Conservation (phyloP, 805 yeast species). For the Candida nonsorbophila region DNA sequence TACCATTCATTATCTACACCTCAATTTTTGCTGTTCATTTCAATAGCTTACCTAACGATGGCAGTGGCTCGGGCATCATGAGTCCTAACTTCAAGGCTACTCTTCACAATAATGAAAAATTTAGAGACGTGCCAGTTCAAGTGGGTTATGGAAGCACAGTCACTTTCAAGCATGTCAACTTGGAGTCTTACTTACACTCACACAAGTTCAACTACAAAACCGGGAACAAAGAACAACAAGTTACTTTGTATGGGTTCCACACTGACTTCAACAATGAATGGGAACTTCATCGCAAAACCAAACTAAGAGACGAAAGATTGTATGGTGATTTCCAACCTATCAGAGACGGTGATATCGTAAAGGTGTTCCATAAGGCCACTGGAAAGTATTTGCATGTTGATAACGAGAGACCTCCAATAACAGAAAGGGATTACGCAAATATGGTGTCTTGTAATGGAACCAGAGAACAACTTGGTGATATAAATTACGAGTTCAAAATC, state of each 20-base stretch:
- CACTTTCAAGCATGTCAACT: slow-evolving; percentile 60
- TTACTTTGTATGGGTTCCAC: slow-evolving; percentile 61
- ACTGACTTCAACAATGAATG: slow-evolving; percentile 66
- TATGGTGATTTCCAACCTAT: slow-evolving; percentile 29
- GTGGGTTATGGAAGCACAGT: slow-evolving; percentile 70
- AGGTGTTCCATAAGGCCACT: slow-evolving; percentile 67
- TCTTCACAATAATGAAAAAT: slow-evolving; percentile 36
- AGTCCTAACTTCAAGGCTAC: slow-evolving; percentile 64
- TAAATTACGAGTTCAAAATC: slow-evolving; percentile 66
- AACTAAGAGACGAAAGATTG: slow-evolving; percentile 34
- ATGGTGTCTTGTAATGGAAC: slow-evolving; percentile 77
- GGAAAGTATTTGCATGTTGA: slow-evolving; percentile 60
- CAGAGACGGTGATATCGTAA: slow-evolving; percentile 51
- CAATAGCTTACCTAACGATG: slow-evolving; percentile 37
- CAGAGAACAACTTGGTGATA: slow-evolving; percentile 56
- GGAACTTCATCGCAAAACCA: slow-evolving; percentile 32
- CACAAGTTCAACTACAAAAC: slow-evolving; percentile 57
- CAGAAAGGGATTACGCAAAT: slow-evolving; percentile 84
- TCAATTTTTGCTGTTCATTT: slow-evolving; percentile 57
- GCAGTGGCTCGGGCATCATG: slow-evolving; percentile 59
- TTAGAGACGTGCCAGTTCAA: slow-evolving; percentile 47
- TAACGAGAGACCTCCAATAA: slow-evolving; percentile 79
- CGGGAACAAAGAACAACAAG: slow-evolving; percentile 74
- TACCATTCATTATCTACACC: slow-evolving; percentile 59
- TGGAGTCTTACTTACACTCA: slow-evolving; percentile 80